Base-by-base conservation (phyloP, 1,284 basidiomycete species). In the Cutaneotrichosporon cavernicola region DNA sequence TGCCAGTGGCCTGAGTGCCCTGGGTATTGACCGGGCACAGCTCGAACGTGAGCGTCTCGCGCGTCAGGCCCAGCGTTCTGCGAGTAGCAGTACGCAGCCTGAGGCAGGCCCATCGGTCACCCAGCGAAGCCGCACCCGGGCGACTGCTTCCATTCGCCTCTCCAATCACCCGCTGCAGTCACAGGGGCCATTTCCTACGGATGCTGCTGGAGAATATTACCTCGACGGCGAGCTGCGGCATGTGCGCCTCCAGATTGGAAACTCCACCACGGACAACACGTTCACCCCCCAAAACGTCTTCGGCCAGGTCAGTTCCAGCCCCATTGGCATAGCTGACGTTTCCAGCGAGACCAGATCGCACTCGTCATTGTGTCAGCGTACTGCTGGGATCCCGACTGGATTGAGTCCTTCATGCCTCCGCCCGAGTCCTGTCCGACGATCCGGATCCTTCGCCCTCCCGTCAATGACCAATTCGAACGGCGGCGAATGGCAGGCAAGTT, bases 181-280 rank as follows among this genome's bases (percentile, higher is more conserved):
- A 0, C 4, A 56, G 11, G 69, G 66, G 1, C 65, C 73, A 0
- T 72, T 75, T 31, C 74, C 75, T 3, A 57, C 53, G 8, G 78
- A 79, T 65, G 73, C 74, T 1, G 78, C 74, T 0, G 78, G 78
- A 2, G 75, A 79, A 56, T 77, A 76, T 60, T 79, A 73, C 60
- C 71, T 71, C 1, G 70, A 76, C 32, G 78, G 78, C 1, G 78
- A 79, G 60, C 58, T 79, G 4, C 66, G 78, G 4, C 75, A 79
- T 58, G 67, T 67, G 30, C 51, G 56, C 40, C 63, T 76, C 46
- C 65, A 58, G 6, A 71, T 76, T 14, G 77, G 73, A 0, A 40
- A 56, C 0, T 56, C 65, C 1, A 62, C 67, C 2, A 40, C 46
- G 2, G 72, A 70, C 4, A 68, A 52, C 6, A 74, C 72, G 0